Conservation (phyloP, 129 eudicot genomes). For the Erigeron canadensis region DNA sequence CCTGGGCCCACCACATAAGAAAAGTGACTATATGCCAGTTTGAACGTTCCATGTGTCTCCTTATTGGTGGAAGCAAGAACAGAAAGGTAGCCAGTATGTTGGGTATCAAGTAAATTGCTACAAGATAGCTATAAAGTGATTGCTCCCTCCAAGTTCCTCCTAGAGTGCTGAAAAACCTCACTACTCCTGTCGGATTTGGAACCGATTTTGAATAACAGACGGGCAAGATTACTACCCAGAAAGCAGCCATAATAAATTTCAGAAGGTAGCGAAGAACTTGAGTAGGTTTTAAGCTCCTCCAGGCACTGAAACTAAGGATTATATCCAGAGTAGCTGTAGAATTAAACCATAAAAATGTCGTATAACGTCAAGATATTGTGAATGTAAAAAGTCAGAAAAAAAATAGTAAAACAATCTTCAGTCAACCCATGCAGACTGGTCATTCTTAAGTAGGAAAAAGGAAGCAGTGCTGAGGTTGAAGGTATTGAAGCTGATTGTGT, state of each 20-base stretch:
- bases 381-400: conserved; percentile 10
- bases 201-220: conserved; percentile 66
- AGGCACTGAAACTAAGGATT: conserved; percentile 80
- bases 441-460: background rate
- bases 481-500: background rate
- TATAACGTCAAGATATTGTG: background rate
- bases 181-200: conserved; percentile 77
- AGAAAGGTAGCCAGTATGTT: conserved; percentile 69
- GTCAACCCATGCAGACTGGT: background rate
- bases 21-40: conserved; percentile 69
- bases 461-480: conserved; percentile 1
- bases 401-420: conserved; percentile 6
- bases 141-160: conserved; percentile 61
- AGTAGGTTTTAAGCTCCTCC: conserved; percentile 80
- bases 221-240: conserved; percentile 90
- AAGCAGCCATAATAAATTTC: conserved; percentile 70
- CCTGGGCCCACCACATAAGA: conserved; percentile 98
- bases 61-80: conserved; percentile 76
- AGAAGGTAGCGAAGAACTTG: conserved; percentile 86
- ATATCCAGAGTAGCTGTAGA: conserved; percentile 79
- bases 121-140: conserved; percentile 56
- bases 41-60: conserved; percentile 92
- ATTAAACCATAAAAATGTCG: conserved; percentile 11
- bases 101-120: conserved; percentile 88
- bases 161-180: conserved; percentile 62